Percentiles rank a stretch among this genome's conserved stretches.
These are phyloP conservation scores for Asterophora lycoperdoides DNA, from an alignment of 768 basidiomycete genomes.

Conservation along the genomic window DNA sequence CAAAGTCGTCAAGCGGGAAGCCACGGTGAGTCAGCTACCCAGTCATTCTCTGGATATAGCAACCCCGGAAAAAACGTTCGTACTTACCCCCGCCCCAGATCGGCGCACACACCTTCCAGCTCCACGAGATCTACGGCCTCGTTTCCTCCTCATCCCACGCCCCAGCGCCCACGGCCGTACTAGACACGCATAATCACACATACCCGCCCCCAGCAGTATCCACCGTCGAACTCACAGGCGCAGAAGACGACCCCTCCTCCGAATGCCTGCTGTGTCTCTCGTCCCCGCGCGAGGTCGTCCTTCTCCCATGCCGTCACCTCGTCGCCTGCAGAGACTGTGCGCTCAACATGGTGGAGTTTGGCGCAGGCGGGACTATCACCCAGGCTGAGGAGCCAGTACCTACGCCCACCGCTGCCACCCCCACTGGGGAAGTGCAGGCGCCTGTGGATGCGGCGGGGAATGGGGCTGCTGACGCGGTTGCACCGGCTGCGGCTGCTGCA, in stretches of 20 bases:
- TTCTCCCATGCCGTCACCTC: constrained; percentile 89
- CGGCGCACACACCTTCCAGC: constrained; percentile 88
- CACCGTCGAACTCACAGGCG: constrained; percentile 18
- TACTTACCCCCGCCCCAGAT: constrained; percentile 45
- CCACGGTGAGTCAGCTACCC: constrained; percentile 54
- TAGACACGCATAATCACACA: constrained; percentile 23
- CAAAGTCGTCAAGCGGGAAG: constrained; percentile 89
- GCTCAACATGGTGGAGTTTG: constrained; percentile 96
- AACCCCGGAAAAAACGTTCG: too few species aligned
- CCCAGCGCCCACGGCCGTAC: constrained; percentile 30
- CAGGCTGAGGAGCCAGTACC: constrained; percentile 44
- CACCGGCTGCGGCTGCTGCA: constrained; percentile 29
- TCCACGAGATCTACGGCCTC: constrained; percentile 94
- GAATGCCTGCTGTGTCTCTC: constrained; percentile 92
- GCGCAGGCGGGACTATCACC: constrained; percentile 84
- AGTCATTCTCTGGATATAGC: not conserved
- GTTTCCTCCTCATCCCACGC: constrained; percentile 47
- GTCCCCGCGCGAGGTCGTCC: constrained; percentile 84
- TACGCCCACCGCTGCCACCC: constrained; percentile 19
- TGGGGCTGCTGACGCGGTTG: constrained; percentile 18
- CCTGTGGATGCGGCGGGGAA: constrained; percentile 22
- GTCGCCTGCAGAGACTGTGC: constrained; percentile 96
- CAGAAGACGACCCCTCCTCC: constrained; percentile 69
- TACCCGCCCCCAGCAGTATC: constrained; percentile 26
- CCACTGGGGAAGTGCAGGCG: constrained; percentile 9